These are phyloP conservation scores for Crucihimalaya himalaica DNA, from an alignment of 345 rosid genomes.

Conservation along the genomic window DNA sequence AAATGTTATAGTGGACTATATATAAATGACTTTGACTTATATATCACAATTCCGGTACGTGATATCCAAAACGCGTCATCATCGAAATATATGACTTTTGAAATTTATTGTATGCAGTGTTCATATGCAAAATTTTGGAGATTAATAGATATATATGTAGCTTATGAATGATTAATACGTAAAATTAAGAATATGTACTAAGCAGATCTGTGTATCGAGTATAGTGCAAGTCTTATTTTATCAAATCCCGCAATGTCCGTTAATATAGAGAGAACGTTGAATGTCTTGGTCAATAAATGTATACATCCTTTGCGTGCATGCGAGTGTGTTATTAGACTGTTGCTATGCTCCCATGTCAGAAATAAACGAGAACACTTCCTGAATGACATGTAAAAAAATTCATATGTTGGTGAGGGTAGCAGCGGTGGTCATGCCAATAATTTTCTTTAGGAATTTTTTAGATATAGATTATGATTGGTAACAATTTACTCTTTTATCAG, in stretches of 20 bases:
- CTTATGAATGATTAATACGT: neutral
- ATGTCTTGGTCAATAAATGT: constrained; percentile 9
- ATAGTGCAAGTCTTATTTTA: constrained; percentile 21
- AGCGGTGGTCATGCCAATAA: neutral
- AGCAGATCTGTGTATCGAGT: constrained; percentile 16
- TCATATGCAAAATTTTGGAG: constrained; percentile 2
- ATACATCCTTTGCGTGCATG: neutral
- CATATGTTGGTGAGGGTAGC: neutral
- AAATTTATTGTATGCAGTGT: neutral
- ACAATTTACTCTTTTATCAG: neutral
- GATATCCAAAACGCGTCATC: constrained; percentile 26
- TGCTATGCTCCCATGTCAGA: neutral
- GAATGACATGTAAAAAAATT: neutral
- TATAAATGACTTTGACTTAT: constrained; percentile 23
- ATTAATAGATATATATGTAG: constrained; percentile 8
- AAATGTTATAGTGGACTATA: constrained; percentile 6
- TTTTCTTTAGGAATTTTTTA: too few relatives aligned
- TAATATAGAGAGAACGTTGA: neutral
- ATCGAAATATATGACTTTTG: neutral
- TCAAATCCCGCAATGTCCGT: neutral
- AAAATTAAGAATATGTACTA: neutral
- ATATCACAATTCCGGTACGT: neutral
- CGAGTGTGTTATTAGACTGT: neutral
- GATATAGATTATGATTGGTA: neutral
- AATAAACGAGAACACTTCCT: neutral